phyloP scores from a whole-genome alignment of 129 eudicot species.

The Deinandra increscens region DNA sequence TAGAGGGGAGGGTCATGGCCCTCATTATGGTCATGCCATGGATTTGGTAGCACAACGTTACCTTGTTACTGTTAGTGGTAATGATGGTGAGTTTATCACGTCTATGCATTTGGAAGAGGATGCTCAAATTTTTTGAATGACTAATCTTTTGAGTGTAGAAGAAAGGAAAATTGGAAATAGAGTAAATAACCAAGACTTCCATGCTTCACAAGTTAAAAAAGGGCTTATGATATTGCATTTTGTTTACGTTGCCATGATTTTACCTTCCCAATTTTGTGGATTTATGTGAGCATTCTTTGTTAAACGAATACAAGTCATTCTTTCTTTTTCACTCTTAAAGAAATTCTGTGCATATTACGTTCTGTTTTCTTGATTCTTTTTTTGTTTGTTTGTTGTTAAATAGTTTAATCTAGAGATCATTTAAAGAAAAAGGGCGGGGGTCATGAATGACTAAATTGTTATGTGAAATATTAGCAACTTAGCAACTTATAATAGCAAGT shows the following conservation, averaged over 20 bases:
- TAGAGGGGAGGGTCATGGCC: constrained; percentile 94
- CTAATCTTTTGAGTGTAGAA: constrained; percentile 1
- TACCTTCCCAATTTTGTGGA: neutral
- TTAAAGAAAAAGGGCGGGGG: neutral
- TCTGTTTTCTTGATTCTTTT: neutral
- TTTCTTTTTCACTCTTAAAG: constrained; percentile 8
- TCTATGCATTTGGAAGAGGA: neutral
- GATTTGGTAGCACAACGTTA: constrained; percentile 94
- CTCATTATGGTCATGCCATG: constrained; percentile 95
- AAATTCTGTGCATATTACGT: neutral
- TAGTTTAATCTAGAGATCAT: neutral
- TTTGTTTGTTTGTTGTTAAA: constrained; percentile 9
- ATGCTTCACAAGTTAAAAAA: constrained; percentile 5
- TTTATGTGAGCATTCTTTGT: neutral
- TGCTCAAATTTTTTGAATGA: neutral
- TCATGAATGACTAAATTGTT: neutral
- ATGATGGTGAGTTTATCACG: constrained; percentile 69
- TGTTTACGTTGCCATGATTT: constrained; percentile 6
- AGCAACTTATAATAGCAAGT: neutral
- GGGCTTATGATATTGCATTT: constrained; percentile 7
- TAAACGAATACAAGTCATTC: neutral
- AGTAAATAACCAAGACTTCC: neutral
- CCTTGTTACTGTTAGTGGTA: constrained; percentile 87
- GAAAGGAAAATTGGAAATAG: neutral
- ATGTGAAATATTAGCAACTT: neutral